Evolutionary conservation across 1,284 basidiomycete genomes (phyloP).

Genomic region (Apiotrichum siamense): DNA sequence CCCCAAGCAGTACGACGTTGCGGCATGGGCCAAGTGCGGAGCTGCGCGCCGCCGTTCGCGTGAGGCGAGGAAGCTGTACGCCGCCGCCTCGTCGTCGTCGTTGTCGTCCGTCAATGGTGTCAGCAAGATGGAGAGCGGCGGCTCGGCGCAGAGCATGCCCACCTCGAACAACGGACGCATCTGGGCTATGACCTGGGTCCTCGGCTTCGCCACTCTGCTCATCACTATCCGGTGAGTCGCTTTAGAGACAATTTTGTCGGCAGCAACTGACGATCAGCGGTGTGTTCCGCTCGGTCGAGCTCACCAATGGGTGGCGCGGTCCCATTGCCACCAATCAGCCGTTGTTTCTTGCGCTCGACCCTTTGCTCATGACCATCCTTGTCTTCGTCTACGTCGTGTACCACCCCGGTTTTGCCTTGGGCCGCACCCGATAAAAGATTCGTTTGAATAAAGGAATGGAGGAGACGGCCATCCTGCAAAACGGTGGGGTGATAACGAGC

Average conservation of each 20-base stretch:
- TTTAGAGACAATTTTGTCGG: too few relatives aligned
- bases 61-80: not conserved
- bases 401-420: slow-evolving; percentile 18
- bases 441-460: too few relatives aligned
- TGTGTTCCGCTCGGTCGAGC: slow-evolving; percentile 43
- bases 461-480: too few relatives aligned
- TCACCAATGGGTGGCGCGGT: slow-evolving; percentile 40
- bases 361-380: slow-evolving; percentile 23
- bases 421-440: slow-evolving; percentile 1
- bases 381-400: slow-evolving; percentile 11
- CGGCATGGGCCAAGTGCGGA: slow-evolving; percentile 12
- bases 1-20: slow-evolving; percentile 13
- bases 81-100: not conserved
- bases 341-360: slow-evolving; percentile 37
- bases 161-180: not conserved
- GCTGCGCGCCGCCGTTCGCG: not conserved
- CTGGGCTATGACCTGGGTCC: slow-evolving; percentile 8
- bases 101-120: too few relatives aligned
- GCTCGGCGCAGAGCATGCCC: too few relatives aligned
- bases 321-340: slow-evolving; percentile 35
- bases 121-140: not conserved
- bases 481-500: too few relatives aligned
- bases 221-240: slow-evolving; percentile 32
- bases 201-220: slow-evolving; percentile 30
- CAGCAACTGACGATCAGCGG: slow-evolving; percentile 17